Conservation (phyloP, 495 filamentous ascomycete species). For the Podospora bellae-mahoneyi region DNA sequence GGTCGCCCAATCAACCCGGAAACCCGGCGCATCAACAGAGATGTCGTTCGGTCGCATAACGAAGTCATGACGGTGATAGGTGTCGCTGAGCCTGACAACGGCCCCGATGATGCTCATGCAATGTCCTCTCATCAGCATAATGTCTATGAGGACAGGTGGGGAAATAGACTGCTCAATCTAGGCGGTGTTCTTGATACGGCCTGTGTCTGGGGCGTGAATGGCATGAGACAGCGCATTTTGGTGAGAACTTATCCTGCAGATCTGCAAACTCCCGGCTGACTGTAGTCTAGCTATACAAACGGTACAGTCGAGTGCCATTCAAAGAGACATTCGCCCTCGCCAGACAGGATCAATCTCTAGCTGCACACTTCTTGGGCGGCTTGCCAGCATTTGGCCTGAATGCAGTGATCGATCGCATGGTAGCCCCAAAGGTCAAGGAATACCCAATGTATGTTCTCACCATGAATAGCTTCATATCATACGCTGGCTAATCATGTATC, state of each 20-base stretch:
- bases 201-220: conserved; percentile 51
- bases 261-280: conserved; percentile 2
- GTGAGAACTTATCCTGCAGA: conserved; percentile 27
- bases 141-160: conserved; percentile 40
- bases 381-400: conserved; percentile 33
- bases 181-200: conserved; percentile 40
- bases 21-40: conserved; percentile 47
- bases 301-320: conserved; percentile 41
- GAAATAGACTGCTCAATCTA: conserved; percentile 35
- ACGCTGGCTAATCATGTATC: not conserved
- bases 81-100: conserved; percentile 47
- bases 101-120: conserved; percentile 25
- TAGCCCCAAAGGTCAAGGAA: not conserved
- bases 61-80: conserved; percentile 57
- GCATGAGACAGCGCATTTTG: conserved; percentile 49
- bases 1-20: conserved; percentile 65
- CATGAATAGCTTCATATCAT: not conserved
- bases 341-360: conserved; percentile 28
- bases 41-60: conserved; percentile 54
- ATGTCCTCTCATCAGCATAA: conserved; percentile 32
- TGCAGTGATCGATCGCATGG: conserved; percentile 21
- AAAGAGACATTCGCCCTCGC: conserved; percentile 34
- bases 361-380: conserved; percentile 30
- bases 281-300: conserved; percentile 44
- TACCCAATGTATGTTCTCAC: conserved; percentile 11